Evolutionary conservation across 2,329 filamentous ascomycete genomes (phyloP).

Genomic region (Tolypocladium pustulatum): DNA sequence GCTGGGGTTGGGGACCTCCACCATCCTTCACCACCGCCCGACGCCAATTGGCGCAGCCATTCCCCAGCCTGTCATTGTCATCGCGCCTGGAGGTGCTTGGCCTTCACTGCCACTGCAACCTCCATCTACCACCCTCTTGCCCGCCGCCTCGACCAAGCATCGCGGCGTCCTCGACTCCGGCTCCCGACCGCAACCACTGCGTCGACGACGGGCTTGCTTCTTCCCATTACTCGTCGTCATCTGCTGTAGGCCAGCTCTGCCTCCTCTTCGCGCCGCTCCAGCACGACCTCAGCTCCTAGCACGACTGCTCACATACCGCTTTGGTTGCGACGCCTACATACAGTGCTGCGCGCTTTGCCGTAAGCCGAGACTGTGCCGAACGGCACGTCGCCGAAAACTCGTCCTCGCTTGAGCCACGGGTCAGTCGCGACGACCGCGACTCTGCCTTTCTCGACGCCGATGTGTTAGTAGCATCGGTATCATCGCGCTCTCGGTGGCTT

Average conservation of each 20-base stretch:
- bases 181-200: not conserved
- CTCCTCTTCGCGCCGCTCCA: not conserved
- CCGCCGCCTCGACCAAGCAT: not conserved
- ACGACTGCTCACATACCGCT: not conserved
- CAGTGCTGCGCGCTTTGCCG: not conserved
- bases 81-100: not conserved
- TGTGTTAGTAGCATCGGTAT: not conserved
- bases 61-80: conserved; percentile 8
- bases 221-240: not conserved
- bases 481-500: not conserved
- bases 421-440: not conserved
- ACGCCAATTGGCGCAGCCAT: conserved; percentile 8
- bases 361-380: not conserved
- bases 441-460: not conserved
- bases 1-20: not conserved
- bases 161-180: not conserved
- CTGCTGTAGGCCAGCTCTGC: not conserved
- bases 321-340: not conserved
- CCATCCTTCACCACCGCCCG: conserved; percentile 3
- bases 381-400: not conserved
- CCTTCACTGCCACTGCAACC: conserved; percentile 4
- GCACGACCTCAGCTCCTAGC: not conserved
- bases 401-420: not conserved
- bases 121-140: not conserved
- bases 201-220: not conserved